phyloP scores from a whole-genome alignment of 2,329 filamentous ascomycete genomes.

The Ambrosiella xylebori region DNA sequence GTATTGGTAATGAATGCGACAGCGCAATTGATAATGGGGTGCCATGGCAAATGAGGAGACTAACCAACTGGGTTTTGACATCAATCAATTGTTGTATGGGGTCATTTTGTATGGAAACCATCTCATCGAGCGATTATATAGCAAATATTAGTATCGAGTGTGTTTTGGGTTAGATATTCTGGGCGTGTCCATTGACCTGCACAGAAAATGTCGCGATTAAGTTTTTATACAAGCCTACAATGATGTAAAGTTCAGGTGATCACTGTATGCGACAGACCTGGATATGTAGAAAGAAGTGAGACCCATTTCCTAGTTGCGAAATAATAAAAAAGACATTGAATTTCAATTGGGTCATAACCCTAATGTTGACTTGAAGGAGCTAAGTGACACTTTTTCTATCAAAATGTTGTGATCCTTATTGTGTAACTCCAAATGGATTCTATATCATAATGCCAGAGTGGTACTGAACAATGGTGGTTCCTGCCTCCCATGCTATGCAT shows the following conservation, averaged over 20 bases:
- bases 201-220: no score
- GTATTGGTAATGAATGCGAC: constrained; percentile 1
- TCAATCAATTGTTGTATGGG: constrained; percentile 7
- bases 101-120: constrained; percentile 1
- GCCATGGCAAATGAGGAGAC: background rate
- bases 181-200: background rate
- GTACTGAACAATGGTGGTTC: background rate
- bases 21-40: background rate
- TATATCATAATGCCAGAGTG: background rate
- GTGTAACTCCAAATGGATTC: no score
- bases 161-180: background rate
- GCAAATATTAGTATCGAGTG: background rate
- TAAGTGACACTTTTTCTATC: no score
- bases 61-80: constrained; percentile 9
- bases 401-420: no score
- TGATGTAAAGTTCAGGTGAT: background rate
- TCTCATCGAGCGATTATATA: background rate
- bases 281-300: background rate
- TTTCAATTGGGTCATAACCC: background rate
- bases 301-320: background rate
- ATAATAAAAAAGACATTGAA: background rate
- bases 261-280: background rate
- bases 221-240: background rate
- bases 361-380: no score
- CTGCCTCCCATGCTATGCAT: background rate